A percentile compares a stretch with the other conserved stretches of the same genome.
phyloP scores from a whole-genome alignment of 1,284 basidiomycete genomes.

The Trichosporon ovoides region DNA sequence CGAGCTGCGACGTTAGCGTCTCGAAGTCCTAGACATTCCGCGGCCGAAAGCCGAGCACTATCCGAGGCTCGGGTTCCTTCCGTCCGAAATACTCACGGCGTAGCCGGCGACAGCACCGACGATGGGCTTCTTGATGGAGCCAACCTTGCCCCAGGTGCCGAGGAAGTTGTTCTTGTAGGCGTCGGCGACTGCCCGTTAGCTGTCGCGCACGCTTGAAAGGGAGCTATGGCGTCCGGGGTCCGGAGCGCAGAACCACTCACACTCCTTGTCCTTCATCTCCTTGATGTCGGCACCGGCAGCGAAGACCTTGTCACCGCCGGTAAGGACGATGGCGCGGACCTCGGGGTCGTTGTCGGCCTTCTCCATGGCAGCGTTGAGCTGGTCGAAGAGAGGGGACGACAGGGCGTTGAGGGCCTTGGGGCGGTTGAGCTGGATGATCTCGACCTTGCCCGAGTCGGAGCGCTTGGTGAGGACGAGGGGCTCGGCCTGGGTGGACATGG shows the following conservation, averaged over 20 bases:
- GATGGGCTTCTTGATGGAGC: slow-evolving; percentile 79
- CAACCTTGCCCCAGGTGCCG: slow-evolving; percentile 76
- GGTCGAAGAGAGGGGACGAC: slow-evolving; percentile 68
- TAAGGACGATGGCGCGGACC: slow-evolving; percentile 82
- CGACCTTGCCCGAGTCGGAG: slow-evolving; percentile 56
- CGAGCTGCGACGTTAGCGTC: slow-evolving; percentile 56
- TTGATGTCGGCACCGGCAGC: slow-evolving; percentile 64
- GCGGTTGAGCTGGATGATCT: slow-evolving; percentile 87
- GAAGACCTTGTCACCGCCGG: slow-evolving; percentile 88
- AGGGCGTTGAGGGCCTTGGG: slow-evolving; percentile 95
- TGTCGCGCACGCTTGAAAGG: no score
- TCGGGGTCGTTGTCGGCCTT: slow-evolving; percentile 67
- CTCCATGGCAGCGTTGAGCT: slow-evolving; percentile 69
- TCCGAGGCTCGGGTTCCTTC: background rate
- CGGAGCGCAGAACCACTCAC: slow-evolving; percentile 51
- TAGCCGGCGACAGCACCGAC: slow-evolving; percentile 95
- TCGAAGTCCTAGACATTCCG: background rate
- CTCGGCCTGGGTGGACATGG: slow-evolving; percentile 40
- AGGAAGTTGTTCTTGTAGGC: slow-evolving; percentile 87
- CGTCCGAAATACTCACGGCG: slow-evolving; percentile 59
- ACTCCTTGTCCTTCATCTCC: slow-evolving; percentile 67
- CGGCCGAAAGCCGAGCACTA: background rate
- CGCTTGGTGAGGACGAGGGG: slow-evolving; percentile 42
- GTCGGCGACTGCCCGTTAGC: slow-evolving; percentile 59
- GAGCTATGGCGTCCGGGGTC: background rate